Percentiles rank a stretch among this genome's conserved stretches.
These are phyloP conservation scores for Fistulifera solaris DNA, from an alignment of 108 stramenopile species.

Conservation along the genomic window DNA sequence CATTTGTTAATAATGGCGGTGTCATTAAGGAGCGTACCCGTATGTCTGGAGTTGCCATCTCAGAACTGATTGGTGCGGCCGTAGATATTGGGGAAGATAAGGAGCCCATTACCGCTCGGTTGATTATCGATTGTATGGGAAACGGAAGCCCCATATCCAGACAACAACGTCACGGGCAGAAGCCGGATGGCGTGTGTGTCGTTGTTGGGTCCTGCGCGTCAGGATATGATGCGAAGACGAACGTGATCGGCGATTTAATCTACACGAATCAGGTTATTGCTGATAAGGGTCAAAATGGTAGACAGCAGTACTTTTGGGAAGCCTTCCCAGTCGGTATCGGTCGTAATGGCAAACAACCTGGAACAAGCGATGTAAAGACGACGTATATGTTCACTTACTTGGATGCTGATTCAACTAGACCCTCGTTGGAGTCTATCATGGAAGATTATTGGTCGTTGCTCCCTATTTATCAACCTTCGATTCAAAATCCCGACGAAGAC, in stretches of 20 bases:
- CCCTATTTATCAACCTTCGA: constrained; percentile 76
- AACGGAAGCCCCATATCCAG: constrained; percentile 82
- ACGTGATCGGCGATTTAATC: constrained; percentile 83
- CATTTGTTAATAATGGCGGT: constrained; percentile 52
- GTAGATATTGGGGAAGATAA: constrained; percentile 56
- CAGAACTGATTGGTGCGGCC: constrained; percentile 58
- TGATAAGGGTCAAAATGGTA: constrained; percentile 50
- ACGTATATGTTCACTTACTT: constrained; percentile 78
- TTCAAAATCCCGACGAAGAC: constrained; percentile 56
- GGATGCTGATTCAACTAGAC: constrained; percentile 77
- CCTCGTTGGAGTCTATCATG: constrained; percentile 61
- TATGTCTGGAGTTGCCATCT: constrained; percentile 58
- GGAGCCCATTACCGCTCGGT: constrained; percentile 59
- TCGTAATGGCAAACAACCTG: constrained; percentile 50
- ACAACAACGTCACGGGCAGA: constrained; percentile 70
- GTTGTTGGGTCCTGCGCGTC: constrained; percentile 84
- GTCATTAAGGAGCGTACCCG: constrained; percentile 48
- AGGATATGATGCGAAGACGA: constrained; percentile 72
- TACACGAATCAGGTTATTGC: constrained; percentile 81
- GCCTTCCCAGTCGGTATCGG: constrained; percentile 90
- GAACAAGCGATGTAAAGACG: constrained; percentile 66
- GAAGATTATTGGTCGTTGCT: constrained; percentile 91
- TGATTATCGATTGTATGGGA: constrained; percentile 93
- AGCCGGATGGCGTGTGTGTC: constrained; percentile 85
- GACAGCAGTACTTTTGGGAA: constrained; percentile 93